phyloP scores from a whole-genome alignment of 257 asterid genomes.

The Coffea canephora region DNA sequence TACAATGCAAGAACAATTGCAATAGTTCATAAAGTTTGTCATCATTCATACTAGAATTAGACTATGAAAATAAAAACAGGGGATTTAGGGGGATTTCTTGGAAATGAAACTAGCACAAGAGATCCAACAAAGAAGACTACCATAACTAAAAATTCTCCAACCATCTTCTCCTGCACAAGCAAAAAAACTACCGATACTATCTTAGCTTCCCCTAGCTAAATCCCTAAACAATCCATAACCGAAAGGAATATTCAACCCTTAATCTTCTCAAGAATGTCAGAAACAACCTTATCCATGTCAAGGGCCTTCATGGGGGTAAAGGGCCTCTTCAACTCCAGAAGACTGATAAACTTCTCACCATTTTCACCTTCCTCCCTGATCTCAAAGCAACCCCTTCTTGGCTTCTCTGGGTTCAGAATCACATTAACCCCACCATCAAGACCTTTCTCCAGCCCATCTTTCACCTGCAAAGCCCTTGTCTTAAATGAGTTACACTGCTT shows the following conservation, averaged over 20 bases:
- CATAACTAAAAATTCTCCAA: background rate
- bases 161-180: constrained; percentile 2
- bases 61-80: background rate
- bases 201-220: background rate
- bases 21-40: background rate
- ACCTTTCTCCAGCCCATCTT: constrained; percentile 52
- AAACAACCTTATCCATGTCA: constrained; percentile 63
- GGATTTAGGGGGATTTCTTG: background rate
- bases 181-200: too few species aligned
- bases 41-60: background rate
- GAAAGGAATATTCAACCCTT: constrained; percentile 9
- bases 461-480: constrained; percentile 59
- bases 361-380: constrained; percentile 51
- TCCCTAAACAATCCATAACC: background rate
- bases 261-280: constrained; percentile 57
- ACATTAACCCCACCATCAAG: constrained; percentile 57
- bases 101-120: background rate
- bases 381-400: constrained; percentile 86
- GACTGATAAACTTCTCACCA: constrained; percentile 63
- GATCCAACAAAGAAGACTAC: background rate
- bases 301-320: constrained; percentile 53
- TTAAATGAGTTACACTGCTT: constrained; percentile 62
- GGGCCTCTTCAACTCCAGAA: constrained; percentile 78
- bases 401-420: constrained; percentile 71
- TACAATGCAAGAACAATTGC: background rate